phyloP scores from a whole-genome alignment of 2,329 filamentous ascomycete species.

The Canariomyces notabilis region DNA sequence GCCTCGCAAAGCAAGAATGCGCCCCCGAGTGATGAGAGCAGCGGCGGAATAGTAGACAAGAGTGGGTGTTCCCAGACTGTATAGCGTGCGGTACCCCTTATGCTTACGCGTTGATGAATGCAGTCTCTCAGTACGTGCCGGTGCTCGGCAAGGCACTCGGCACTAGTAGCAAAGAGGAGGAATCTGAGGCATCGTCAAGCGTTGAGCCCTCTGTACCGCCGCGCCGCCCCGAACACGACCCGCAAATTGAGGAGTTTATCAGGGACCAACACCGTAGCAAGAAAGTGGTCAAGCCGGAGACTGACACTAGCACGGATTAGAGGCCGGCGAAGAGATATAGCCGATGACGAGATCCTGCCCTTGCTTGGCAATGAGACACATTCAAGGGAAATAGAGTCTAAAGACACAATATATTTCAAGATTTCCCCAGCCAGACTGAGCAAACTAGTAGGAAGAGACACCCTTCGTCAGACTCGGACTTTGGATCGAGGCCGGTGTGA shows the following conservation, averaged over 20 bases:
- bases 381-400: background rate
- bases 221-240: conserved; percentile 41
- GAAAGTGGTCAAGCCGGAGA: conserved; percentile 7
- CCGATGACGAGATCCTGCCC: background rate
- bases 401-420: background rate
- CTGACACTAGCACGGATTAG: background rate
- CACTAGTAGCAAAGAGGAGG: conserved; percentile 24
- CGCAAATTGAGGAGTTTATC: conserved; percentile 48
- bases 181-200: conserved; percentile 25
- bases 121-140: conserved; percentile 12
- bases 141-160: conserved; percentile 31
- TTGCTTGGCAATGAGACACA: background rate
- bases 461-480: background rate
- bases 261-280: conserved; percentile 49
- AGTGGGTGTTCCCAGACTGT: conserved; percentile 27
- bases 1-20: conserved; percentile 25
- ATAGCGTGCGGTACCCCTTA: background rate
- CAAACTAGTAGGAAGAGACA: background rate
- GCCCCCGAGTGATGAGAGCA: conserved; percentile 20
- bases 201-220: conserved; percentile 33
- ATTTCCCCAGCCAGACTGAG: too few relatives aligned
- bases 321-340: background rate
- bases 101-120: background rate
- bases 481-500: background rate
- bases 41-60: conserved; percentile 39